Percentiles rank a stretch among this genome's conserved stretches.
phyloP scores from a whole-genome alignment of 345 rosid genomes.

The Cardiospermum halicacabum region DNA sequence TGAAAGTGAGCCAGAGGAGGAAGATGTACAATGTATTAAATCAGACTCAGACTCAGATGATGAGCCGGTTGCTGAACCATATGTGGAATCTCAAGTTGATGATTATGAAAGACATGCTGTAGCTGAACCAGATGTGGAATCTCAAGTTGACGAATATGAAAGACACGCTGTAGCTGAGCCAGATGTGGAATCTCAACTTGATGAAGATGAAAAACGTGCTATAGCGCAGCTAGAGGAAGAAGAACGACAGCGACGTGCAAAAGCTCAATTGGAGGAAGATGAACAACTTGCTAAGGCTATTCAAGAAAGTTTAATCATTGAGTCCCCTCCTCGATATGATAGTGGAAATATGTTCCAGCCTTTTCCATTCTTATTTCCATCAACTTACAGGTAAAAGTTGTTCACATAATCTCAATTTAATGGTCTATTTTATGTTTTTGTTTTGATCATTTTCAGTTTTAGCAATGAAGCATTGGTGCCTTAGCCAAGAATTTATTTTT shows the following conservation, averaged over 20 bases:
- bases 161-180: too few relatives aligned
- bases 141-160: too few relatives aligned
- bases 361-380: constrained; percentile 46
- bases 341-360: constrained; percentile 43
- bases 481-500: neutral
- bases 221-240: constrained; percentile 46
- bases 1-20: constrained; percentile 45
- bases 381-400: constrained; percentile 52
- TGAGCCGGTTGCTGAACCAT: too few relatives aligned
- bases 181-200: constrained; percentile 30
- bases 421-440: neutral
- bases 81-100: too few relatives aligned
- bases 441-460: neutral
- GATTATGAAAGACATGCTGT: too few relatives aligned
- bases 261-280: constrained; percentile 82
- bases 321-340: constrained; percentile 54
- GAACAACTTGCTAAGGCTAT: constrained; percentile 83
- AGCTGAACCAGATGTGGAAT: too few relatives aligned
- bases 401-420: constrained; percentile 6
- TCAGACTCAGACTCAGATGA: constrained; percentile 35
- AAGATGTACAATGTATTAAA: constrained; percentile 22
- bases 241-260: constrained; percentile 27
- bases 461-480: neutral
- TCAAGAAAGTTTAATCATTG: constrained; percentile 68
- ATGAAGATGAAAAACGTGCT: constrained; percentile 36